These are phyloP conservation scores for Populus hybrid DNA, from an alignment of 441 rosid species.

Conservation along the genomic window DNA sequence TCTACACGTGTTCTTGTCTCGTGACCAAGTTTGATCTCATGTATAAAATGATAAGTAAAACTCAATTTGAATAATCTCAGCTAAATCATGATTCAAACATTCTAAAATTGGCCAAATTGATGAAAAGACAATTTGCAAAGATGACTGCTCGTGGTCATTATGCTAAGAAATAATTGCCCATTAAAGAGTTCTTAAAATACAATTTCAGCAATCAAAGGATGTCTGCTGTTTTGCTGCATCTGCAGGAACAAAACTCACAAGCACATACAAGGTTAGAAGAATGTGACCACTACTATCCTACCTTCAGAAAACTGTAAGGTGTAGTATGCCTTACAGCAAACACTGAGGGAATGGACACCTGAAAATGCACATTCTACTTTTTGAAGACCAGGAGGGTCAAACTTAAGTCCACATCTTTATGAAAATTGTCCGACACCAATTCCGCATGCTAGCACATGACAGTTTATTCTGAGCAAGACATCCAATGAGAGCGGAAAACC, in stretches of 20 bases:
- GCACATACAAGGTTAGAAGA: neutral
- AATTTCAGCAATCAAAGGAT: neutral
- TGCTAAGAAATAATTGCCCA: neutral
- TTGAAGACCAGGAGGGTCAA: neutral
- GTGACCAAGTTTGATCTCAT: no score
- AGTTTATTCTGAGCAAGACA: neutral
- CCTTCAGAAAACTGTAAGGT: neutral
- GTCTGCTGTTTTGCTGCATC: neutral
- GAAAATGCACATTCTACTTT: neutral
- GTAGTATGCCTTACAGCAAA: neutral
- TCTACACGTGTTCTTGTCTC: neutral
- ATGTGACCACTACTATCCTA: neutral
- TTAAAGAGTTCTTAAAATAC: neutral
- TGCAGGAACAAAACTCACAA: neutral
- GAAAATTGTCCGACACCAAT: slow-evolving; percentile 3
- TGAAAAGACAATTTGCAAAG: neutral
- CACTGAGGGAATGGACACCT: neutral
- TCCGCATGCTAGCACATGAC: neutral
- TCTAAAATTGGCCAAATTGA: neutral
- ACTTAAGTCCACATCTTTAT: neutral
- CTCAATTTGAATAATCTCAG: neutral
- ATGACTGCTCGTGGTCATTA: neutral
- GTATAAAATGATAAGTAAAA: neutral
- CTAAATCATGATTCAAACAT: neutral
- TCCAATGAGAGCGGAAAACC: slow-evolving; percentile 2